Conservation (phyloP, 148 eudicot species). For the Silene latifolia region DNA sequence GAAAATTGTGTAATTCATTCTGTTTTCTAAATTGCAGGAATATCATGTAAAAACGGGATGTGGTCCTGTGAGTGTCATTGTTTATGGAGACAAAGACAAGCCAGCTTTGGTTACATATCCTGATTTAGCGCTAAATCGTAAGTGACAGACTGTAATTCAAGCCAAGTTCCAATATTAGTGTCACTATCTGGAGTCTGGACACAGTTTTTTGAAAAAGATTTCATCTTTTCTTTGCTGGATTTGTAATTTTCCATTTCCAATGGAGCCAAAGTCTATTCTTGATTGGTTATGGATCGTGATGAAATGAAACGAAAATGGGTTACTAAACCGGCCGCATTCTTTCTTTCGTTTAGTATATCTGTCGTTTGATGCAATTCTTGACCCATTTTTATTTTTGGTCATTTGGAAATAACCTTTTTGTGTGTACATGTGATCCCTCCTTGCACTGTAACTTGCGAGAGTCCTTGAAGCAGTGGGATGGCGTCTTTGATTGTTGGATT, state of each 20-base stretch:
- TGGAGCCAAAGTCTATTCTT: no score
- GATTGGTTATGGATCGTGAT: no score
- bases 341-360: no score
- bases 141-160: conserved; percentile 27
- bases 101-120: conserved; percentile 95
- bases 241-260: not conserved
- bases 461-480: no score
- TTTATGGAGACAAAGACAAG: conserved; percentile 92
- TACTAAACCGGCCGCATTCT: no score
- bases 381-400: not conserved
- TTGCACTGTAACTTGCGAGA: no score
- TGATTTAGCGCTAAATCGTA: conserved; percentile 94
- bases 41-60: conserved; percentile 65
- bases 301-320: no score
- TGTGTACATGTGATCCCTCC: no score
- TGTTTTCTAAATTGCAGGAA: conserved; percentile 51
- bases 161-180: not conserved
- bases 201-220: not conserved
- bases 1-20: not conserved
- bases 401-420: not conserved
- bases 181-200: conserved; percentile 1
- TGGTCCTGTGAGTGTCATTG: conserved; percentile 87
- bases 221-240: not conserved
- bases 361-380: no score
- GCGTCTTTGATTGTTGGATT: no score